A percentile compares a stretch with the other conserved stretches of the same genome.
Conservation (phyloP, 306 rosid species). For the Dryas drummondii region DNA sequence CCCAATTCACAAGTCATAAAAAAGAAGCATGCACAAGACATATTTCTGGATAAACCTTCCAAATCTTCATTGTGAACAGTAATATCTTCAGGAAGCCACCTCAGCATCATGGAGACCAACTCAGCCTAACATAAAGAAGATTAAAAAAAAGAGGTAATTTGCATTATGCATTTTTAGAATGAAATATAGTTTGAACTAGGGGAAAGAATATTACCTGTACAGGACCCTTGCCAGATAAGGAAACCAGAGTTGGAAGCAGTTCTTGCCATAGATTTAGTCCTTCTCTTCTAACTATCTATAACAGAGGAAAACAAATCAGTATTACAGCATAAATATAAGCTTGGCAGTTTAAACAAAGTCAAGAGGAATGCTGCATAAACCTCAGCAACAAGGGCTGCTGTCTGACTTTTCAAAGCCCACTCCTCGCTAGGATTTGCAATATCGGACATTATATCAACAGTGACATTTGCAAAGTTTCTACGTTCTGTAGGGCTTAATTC, state of each 20-base stretch:
- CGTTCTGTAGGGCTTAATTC: constrained; percentile 68
- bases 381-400: constrained; percentile 98
- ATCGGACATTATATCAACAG: constrained; percentile 80
- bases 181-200: constrained; percentile 19
- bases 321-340: constrained; percentile 13
- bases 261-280: constrained; percentile 79
- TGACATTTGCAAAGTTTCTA: constrained; percentile 66
- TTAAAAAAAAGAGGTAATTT: constrained; percentile 1
- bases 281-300: constrained; percentile 88
- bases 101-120: constrained; percentile 91
- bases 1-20: constrained; percentile 3
- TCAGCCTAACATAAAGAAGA: constrained; percentile 64
- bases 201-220: constrained; percentile 58
- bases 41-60: constrained; percentile 61
- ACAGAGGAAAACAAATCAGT: constrained; percentile 24
- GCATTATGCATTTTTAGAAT: constrained; percentile 17
- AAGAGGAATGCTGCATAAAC: constrained; percentile 36
- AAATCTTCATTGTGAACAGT: constrained; percentile 96
- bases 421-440: constrained; percentile 79
- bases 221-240: constrained; percentile 86
- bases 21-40: constrained; percentile 13
- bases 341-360: constrained; percentile 19
- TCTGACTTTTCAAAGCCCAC: constrained; percentile 97
- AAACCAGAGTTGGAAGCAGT: constrained; percentile 62
- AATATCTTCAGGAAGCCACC: constrained; percentile 99